These are phyloP conservation scores for Candida nitratophila DNA, from an alignment of 805 yeast species.

Conservation along the genomic window DNA sequence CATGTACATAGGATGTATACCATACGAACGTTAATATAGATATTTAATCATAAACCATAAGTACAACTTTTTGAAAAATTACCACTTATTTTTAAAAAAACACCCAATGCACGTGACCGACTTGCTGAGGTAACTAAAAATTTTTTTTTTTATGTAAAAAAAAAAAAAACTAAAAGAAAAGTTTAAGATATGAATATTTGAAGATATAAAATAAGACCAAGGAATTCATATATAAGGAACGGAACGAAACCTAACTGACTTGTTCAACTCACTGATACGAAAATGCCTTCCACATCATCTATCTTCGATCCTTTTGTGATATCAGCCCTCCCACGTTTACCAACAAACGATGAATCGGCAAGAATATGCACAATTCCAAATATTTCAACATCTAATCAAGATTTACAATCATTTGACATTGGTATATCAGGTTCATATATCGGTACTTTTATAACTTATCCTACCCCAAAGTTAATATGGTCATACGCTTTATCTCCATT, in stretches of 20 bases:
- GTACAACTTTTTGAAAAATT: no score
- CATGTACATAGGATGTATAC: no score
- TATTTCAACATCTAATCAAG: slow-evolving; percentile 22
- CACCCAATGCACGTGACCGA: no score
- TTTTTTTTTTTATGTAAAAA: not conserved
- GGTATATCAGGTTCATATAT: slow-evolving; percentile 49
- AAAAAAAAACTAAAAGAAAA: not conserved
- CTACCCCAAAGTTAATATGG: slow-evolving; percentile 53
- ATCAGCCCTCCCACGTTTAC: slow-evolving; percentile 25
- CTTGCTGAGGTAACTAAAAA: not conserved
- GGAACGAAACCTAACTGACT: no score
- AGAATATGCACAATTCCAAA: slow-evolving; percentile 20
- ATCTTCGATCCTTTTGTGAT: slow-evolving; percentile 6
- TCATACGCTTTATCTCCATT: slow-evolving; percentile 46
- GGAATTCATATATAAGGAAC: no score
- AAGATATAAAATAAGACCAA: no score
- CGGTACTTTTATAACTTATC: slow-evolving; percentile 44
- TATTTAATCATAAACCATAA: no score
- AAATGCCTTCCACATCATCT: not conserved
- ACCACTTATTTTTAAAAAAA: no score
- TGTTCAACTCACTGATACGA: no score
- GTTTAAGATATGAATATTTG: no score
- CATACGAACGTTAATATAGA: no score
- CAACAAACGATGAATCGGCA: slow-evolving; percentile 14
- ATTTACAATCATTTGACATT: slow-evolving; percentile 31